phyloP scores from a whole-genome alignment of 306 rosid species.

The Morella rubra region DNA sequence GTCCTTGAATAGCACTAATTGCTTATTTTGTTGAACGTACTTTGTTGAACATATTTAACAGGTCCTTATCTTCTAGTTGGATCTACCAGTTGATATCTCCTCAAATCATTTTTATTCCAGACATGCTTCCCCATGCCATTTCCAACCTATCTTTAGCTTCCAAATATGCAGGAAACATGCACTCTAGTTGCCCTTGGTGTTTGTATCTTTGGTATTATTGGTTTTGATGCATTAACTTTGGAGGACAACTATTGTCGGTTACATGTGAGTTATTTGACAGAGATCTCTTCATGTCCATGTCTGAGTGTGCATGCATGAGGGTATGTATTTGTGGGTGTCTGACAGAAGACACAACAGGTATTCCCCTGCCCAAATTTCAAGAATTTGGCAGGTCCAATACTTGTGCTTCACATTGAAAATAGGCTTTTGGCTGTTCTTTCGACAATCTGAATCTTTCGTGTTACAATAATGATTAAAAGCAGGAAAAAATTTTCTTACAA shows the following conservation, averaged over 20 bases:
- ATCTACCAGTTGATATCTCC: conserved; percentile 3
- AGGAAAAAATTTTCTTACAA: too few species aligned
- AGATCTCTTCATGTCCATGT: neutral
- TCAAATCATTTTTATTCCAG: neutral
- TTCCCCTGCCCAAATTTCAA: neutral
- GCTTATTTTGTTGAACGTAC: neutral
- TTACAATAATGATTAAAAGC: neutral
- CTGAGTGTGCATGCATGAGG: neutral
- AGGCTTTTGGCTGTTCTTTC: neutral
- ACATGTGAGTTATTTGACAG: too few species aligned
- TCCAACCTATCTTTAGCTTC: neutral
- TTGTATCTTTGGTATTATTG: neutral
- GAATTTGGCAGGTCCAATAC: neutral
- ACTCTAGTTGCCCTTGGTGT: neutral
- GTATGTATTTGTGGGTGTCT: neutral
- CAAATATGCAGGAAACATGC: neutral
- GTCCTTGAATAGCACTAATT: too few species aligned
- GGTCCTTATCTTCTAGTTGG: neutral
- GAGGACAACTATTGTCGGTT: neutral
- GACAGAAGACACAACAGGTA: neutral
- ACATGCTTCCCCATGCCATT: neutral
- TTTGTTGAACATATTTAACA: neutral
- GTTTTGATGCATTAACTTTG: neutral
- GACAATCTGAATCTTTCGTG: neutral
- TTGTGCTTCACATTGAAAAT: neutral